These are phyloP conservation scores for Phaeotremella skinneri DNA, from an alignment of 768 basidiomycete species.

Conservation along the genomic window DNA sequence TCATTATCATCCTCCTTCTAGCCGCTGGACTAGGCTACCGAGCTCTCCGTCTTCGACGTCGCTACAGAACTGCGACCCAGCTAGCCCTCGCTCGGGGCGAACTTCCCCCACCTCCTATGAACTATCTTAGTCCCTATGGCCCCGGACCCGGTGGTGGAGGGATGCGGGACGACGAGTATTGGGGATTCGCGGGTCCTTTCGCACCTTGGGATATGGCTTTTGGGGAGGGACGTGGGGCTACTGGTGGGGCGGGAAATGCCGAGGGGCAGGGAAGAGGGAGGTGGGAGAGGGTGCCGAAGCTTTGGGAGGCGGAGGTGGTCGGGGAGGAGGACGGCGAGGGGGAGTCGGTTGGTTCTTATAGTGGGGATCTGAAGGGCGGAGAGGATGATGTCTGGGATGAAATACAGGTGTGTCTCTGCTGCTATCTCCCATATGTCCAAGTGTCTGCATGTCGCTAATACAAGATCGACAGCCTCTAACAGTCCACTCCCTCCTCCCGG, in stretches of 20 bases:
- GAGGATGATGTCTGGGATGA: slow-evolving; percentile 11
- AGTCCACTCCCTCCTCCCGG: slow-evolving; percentile 18
- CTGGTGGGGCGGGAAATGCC: slow-evolving; percentile 2
- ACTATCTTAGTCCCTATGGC: background rate
- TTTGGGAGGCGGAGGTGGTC: slow-evolving; percentile 29
- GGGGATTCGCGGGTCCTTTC: slow-evolving; percentile 33
- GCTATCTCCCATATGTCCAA: background rate
- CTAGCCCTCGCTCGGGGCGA: slow-evolving; percentile 40
- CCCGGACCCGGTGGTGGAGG: no score
- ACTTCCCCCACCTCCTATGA: slow-evolving; percentile 17
- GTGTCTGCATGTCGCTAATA: background rate
- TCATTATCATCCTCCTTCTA: slow-evolving; percentile 33
- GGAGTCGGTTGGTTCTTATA: slow-evolving; percentile 11
- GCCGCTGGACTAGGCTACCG: slow-evolving; percentile 35
- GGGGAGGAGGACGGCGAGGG: slow-evolving; percentile 8
- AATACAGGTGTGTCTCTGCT: slow-evolving; percentile 11
- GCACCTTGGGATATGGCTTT: slow-evolving; percentile 13
- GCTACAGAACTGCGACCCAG: slow-evolving; percentile 40
- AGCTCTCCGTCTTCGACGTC: slow-evolving; percentile 31
- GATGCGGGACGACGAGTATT: slow-evolving; percentile 22
- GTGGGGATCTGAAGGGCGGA: slow-evolving; percentile 6
- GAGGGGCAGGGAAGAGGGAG: slow-evolving; percentile 12
- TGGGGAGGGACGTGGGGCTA: slow-evolving; percentile 13
- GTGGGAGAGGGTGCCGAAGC: slow-evolving; percentile 28
- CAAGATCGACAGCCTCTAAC: slow-evolving; percentile 21